Percentiles rank a stretch among this genome's conserved stretches.
These are phyloP conservation scores for Penicillium cosmopolitanum DNA, from an alignment of 495 filamentous ascomycete genomes.

Conservation along the genomic window DNA sequence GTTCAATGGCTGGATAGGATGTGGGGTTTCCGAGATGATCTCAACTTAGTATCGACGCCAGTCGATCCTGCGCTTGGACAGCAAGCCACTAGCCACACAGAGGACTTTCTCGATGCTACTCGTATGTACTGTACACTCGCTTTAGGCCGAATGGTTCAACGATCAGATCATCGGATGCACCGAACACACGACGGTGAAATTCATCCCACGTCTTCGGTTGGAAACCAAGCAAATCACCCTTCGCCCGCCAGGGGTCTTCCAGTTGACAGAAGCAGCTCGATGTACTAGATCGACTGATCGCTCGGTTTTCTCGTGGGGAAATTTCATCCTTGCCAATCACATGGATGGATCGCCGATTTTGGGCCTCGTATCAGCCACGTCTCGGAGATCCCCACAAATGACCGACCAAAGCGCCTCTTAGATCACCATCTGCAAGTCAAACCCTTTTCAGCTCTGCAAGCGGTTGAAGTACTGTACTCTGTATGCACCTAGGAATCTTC, in stretches of 20 bases:
- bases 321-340: constrained; percentile 6
- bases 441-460: neutral
- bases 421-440: constrained; percentile 16
- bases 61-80: constrained; percentile 16
- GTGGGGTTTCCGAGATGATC: constrained; percentile 19
- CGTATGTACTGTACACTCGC: neutral
- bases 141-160: neutral
- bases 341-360: constrained; percentile 11
- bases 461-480: neutral
- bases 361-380: constrained; percentile 10
- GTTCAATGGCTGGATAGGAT: constrained; percentile 1
- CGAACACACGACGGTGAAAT: neutral
- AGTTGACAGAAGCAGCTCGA: constrained; percentile 4
- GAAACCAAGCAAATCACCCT: neutral
- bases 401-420: constrained; percentile 11
- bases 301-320: constrained; percentile 2
- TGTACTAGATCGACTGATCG: constrained; percentile 13
- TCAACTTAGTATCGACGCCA: constrained; percentile 11
- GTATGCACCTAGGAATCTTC: neutral
- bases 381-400: neutral
- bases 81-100: constrained; percentile 12
- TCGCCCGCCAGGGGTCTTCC: constrained; percentile 1
- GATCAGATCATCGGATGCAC: neutral
- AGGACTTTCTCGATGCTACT: neutral
- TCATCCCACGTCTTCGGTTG: neutral